Percentiles rank a stretch among this genome's conserved stretches.
phyloP scores from a whole-genome alignment of 2,329 filamentous ascomycete genomes.

The Cercospora sp. region DNA sequence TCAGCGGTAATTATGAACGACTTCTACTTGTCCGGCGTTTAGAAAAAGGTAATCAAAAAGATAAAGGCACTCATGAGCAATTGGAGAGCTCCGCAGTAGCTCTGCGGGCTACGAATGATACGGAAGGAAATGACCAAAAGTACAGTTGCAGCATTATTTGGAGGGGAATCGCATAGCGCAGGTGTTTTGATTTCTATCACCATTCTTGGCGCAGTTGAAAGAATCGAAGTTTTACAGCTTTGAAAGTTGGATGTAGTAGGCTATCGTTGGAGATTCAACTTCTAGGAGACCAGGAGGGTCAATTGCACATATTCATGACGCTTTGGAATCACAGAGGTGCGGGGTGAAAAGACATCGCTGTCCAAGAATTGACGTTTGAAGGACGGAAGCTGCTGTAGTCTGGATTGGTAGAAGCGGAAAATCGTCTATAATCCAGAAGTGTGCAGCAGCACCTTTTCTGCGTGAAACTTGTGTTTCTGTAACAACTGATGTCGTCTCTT shows the following conservation, averaged over 20 bases:
- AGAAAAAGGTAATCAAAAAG: constrained; percentile 7
- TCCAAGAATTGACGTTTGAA: too few relatives aligned
- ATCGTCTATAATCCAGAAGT: background rate
- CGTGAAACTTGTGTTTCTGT: background rate
- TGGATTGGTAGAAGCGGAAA: background rate
- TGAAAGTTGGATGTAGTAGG: background rate
- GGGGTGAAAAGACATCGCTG: background rate
- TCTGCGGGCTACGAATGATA: constrained; percentile 25
- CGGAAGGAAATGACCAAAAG: constrained; percentile 13
- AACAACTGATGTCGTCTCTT: background rate
- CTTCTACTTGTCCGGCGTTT: background rate
- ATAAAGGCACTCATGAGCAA: background rate
- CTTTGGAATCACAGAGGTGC: background rate
- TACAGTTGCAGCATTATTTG: constrained; percentile 8
- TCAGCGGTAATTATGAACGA: constrained; percentile 14
- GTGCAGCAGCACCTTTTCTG: background rate
- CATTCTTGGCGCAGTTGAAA: background rate
- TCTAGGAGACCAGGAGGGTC: background rate
- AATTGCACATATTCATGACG: background rate
- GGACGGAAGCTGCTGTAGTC: background rate
- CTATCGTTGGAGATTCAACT: background rate
- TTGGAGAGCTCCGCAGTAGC: constrained; percentile 20
- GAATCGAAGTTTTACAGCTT: background rate
- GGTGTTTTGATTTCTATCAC: constrained; percentile 1
- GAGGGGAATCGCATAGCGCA: constrained; percentile 19